Evolutionary conservation across 2,329 filamentous ascomycete species (phyloP).

Genomic region (Verticillium zaregamsianum): DNA sequence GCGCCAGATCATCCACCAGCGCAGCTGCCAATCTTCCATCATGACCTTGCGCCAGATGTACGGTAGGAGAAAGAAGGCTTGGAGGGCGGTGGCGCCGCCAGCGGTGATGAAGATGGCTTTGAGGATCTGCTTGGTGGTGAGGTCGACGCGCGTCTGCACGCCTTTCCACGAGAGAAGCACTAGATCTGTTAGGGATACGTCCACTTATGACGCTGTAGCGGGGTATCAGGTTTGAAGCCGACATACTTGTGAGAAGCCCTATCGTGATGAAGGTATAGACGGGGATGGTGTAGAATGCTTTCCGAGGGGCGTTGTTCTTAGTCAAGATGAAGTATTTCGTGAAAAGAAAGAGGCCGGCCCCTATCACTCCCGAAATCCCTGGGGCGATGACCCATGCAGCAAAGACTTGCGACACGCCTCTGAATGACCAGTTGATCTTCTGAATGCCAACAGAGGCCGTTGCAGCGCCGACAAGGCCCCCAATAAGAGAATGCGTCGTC

Average conservation of each 20-base stretch:
- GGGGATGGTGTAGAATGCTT: conserved; percentile 27
- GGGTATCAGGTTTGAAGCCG: neutral
- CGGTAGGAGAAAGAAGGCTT: conserved; percentile 46
- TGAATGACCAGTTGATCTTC: conserved; percentile 31
- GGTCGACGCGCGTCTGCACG: conserved; percentile 17
- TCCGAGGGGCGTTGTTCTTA: conserved; percentile 22
- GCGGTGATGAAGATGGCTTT: conserved; percentile 39
- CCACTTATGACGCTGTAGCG: no score
- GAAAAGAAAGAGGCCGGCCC: conserved; percentile 25
- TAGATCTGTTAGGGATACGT: conserved; percentile 11
- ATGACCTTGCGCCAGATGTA: conserved; percentile 47
- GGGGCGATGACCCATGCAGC: conserved; percentile 33
- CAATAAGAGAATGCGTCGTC: conserved; percentile 50
- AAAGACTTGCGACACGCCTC: conserved; percentile 33
- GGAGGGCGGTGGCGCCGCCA: conserved; percentile 33
- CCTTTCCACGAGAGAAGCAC: conserved; percentile 51
- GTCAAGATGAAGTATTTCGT: conserved; percentile 28
- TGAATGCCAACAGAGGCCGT: conserved; percentile 29
- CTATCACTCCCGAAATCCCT: conserved; percentile 25
- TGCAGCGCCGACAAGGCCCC: conserved; percentile 31
- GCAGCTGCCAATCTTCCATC: conserved; percentile 46
- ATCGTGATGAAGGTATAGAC: conserved; percentile 33
- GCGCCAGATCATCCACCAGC: conserved; percentile 40
- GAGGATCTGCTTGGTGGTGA: conserved; percentile 18
- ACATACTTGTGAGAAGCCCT: conserved; percentile 28